These are phyloP conservation scores for Fusarium sublunatum DNA, from an alignment of 2,329 filamentous ascomycete genomes.

Conservation along the genomic window DNA sequence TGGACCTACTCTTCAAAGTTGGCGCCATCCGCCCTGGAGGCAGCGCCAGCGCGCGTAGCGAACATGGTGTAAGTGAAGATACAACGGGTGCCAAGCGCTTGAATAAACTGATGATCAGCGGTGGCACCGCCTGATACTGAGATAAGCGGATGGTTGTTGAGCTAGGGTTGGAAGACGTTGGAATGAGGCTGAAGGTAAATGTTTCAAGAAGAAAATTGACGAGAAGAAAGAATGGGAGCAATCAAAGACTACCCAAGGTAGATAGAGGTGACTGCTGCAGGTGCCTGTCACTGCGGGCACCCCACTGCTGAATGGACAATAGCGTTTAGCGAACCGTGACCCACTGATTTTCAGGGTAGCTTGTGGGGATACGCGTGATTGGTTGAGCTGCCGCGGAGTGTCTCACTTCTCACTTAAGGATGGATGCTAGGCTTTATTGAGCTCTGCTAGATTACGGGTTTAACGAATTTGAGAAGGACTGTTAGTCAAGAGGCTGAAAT, in stretches of 20 bases:
- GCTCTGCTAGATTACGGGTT: too few species aligned
- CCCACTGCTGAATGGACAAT: neutral
- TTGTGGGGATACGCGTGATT: slow-evolving; percentile 4
- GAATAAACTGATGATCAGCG: neutral
- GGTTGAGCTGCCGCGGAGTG: slow-evolving; percentile 19
- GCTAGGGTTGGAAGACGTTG: neutral
- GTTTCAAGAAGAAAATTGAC: neutral
- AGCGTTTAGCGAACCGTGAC: neutral
- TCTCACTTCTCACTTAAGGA: neutral
- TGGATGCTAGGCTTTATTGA: too few species aligned
- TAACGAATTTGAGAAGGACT: too few species aligned
- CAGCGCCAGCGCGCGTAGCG: slow-evolving; percentile 5
- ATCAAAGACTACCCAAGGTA: neutral
- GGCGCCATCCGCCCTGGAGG: slow-evolving; percentile 5
- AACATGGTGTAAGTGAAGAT: slow-evolving; percentile 22
- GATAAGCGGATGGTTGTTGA: too few species aligned
- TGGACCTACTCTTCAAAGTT: slow-evolving; percentile 39
- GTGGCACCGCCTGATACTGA: neutral
- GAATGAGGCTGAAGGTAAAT: neutral
- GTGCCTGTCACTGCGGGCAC: neutral
- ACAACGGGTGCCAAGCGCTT: neutral
- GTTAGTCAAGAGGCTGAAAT: too few species aligned
- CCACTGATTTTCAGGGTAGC: neutral
- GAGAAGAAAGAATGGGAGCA: neutral
- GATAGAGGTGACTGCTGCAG: neutral